phyloP scores from a whole-genome alignment of 2,329 filamentous ascomycete genomes.

The Fusarium fracticaudum region DNA sequence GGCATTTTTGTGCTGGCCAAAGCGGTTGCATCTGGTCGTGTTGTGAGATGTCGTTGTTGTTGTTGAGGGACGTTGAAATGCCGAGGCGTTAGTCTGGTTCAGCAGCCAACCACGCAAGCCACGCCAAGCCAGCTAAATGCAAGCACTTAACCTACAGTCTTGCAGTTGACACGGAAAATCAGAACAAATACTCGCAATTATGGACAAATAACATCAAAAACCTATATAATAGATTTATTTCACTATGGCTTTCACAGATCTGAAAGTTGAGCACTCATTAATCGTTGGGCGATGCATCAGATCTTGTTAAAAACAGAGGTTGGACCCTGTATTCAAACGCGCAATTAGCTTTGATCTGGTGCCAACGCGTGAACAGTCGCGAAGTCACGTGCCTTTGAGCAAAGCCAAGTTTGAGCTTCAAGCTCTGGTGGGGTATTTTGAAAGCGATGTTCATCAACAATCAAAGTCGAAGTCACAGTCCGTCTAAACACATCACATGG shows the following conservation, averaged over 20 bases:
- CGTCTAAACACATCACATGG: not conserved
- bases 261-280: accelerated
- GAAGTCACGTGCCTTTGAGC: slow-evolving; percentile 43
- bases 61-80: slow-evolving; percentile 15
- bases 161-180: not conserved
- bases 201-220: accelerated
- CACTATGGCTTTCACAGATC: accelerated
- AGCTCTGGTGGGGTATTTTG: not conserved
- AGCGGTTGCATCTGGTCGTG: slow-evolving; percentile 22
- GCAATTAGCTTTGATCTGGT: not conserved
- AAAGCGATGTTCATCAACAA: not conserved
- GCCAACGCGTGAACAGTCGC: slow-evolving; percentile 31
- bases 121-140: not conserved
- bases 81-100: slow-evolving; percentile 7
- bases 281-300: not conserved
- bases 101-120: not conserved
- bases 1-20: slow-evolving; percentile 37
- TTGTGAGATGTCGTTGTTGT: slow-evolving; percentile 2
- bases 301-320: accelerated
- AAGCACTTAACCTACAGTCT: not conserved
- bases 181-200: not conserved
- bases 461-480: too few relatives aligned
- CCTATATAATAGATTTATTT: not conserved
- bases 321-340: not conserved
- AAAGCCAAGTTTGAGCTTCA: not conserved